A percentile compares a stretch with the other conserved stretches of the same genome.
These are phyloP conservation scores for Diaporthe vaccinii DNA, from an alignment of 2,329 filamentous ascomycete genomes.

Conservation along the genomic window DNA sequence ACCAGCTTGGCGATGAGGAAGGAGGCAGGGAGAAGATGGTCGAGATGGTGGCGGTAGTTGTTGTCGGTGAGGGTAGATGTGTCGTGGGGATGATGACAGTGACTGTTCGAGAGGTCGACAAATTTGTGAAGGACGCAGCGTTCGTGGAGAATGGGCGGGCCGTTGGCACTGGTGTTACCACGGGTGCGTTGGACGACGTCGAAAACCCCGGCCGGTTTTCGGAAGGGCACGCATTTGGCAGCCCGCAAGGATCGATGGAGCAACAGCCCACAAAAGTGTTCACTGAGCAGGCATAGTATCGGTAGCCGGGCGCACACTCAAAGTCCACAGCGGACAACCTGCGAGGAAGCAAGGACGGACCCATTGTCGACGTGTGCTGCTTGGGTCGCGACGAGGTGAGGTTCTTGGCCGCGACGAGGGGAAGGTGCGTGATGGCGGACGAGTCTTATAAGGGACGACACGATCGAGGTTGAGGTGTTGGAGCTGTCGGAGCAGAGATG, in stretches of 20 bases:
- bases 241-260: conserved; percentile 56
- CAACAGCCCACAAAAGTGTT: conserved; percentile 62
- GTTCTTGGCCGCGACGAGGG: neutral
- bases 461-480: neutral
- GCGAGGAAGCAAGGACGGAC: conserved; percentile 8
- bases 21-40: conserved; percentile 1
- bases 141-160: conserved; percentile 5
- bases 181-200: conserved; percentile 16
- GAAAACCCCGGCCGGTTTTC: conserved; percentile 31
- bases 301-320: conserved; percentile 48
- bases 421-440: neutral
- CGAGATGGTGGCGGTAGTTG: neutral
- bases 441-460: conserved; percentile 15
- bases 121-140: neutral
- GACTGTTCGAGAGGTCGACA: conserved; percentile 3
- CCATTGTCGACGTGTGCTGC: conserved; percentile 20
- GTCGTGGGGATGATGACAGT: neutral
- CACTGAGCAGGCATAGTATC: conserved; percentile 55
- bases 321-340: neutral
- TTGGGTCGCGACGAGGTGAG: neutral
- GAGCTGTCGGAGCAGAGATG: neutral
- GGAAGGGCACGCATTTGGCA: conserved; percentile 49
- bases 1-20: neutral
- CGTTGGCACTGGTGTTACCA: conserved; percentile 39
- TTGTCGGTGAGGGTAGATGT: neutral